A percentile compares a stretch with the other conserved stretches of the same genome.
Conservation (phyloP, 352 stramenopile genomes). For the Bremia lactucae region DNA sequence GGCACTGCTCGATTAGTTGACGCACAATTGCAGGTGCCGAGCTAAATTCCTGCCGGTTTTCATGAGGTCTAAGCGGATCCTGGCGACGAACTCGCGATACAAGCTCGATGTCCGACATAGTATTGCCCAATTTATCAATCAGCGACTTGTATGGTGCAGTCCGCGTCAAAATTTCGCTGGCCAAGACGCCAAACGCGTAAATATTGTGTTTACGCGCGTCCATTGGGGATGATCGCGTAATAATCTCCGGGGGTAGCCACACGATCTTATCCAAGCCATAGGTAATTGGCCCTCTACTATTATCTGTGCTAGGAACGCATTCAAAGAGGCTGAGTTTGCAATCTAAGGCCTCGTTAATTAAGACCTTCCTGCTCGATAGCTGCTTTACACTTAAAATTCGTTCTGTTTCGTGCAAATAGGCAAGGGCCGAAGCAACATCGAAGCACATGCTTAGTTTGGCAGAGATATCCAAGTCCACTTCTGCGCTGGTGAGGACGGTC, state of each 20-base stretch:
- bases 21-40: conserved; percentile 27
- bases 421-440: conserved; percentile 46
- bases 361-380: conserved; percentile 46
- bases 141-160: conserved; percentile 35
- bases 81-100: conserved; percentile 24
- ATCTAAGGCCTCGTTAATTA: conserved; percentile 30
- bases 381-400: conserved; percentile 36
- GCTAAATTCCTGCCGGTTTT: conserved; percentile 32
- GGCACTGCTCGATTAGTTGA: conserved; percentile 32
- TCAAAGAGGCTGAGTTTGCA: conserved; percentile 61
- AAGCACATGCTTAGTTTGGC: conserved; percentile 57
- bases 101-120: conserved; percentile 41
- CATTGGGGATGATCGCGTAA: conserved; percentile 34
- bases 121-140: conserved; percentile 37
- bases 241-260: conserved; percentile 44
- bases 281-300: conserved; percentile 17
- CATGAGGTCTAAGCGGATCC: conserved; percentile 30
- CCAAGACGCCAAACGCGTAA: conserved; percentile 53
- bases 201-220: conserved; percentile 43
- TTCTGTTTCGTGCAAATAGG: conserved; percentile 47
- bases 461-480: conserved; percentile 41
- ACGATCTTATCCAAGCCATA: conserved; percentile 43
- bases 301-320: conserved; percentile 31
- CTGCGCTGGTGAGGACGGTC: conserved; percentile 39
- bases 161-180: conserved; percentile 50